Conservation (phyloP, 345 rosid species). For the Toxicodendron radicans region DNA sequence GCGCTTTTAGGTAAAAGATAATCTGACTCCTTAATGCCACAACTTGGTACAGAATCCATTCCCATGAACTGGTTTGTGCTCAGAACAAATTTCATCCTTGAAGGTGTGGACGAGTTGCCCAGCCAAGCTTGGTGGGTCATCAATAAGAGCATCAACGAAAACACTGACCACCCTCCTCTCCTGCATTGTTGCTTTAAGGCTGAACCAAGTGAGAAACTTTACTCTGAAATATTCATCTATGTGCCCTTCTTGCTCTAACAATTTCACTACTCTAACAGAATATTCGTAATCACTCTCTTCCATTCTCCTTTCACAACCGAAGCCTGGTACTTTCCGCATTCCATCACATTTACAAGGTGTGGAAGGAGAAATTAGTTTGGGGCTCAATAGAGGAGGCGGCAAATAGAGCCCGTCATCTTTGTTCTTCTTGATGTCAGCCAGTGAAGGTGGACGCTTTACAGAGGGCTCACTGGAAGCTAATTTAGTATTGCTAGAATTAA, state of each 20-base stretch:
- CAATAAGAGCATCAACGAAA: conserved; percentile 44
- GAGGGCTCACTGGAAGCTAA: conserved; percentile 8
- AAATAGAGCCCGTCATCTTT: conserved; percentile 19
- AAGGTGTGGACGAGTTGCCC: conserved; percentile 53
- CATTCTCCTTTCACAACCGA: conserved; percentile 31
- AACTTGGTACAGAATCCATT: conserved; percentile 30
- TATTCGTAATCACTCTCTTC: conserved; percentile 48
- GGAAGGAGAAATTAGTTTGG: conserved; percentile 34
- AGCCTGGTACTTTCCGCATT: conserved; percentile 19
- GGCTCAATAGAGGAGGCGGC: conserved; percentile 16
- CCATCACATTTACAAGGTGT: conserved; percentile 41
- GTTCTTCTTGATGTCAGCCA: conserved; percentile 13
- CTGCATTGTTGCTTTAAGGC: conserved; percentile 54
- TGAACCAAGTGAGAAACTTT: conserved; percentile 68
- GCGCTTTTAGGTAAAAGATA: background rate
- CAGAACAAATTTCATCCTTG: conserved; percentile 36
- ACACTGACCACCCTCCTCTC: conserved; percentile 58
- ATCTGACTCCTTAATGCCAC: conserved; percentile 27
- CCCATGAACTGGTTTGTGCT: conserved; percentile 30
- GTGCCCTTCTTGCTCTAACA: conserved; percentile 53
- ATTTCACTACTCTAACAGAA: conserved; percentile 44
- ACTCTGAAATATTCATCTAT: conserved; percentile 50
- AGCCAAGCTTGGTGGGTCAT: conserved; percentile 55
- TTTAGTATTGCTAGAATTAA: conserved; percentile 21
- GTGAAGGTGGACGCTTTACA: conserved; percentile 14